A percentile compares a stretch with the other conserved stretches of the same genome.
Evolutionary conservation across 108 stramenopile species (phyloP).

Genomic region (Skeletonema tropicum): DNA sequence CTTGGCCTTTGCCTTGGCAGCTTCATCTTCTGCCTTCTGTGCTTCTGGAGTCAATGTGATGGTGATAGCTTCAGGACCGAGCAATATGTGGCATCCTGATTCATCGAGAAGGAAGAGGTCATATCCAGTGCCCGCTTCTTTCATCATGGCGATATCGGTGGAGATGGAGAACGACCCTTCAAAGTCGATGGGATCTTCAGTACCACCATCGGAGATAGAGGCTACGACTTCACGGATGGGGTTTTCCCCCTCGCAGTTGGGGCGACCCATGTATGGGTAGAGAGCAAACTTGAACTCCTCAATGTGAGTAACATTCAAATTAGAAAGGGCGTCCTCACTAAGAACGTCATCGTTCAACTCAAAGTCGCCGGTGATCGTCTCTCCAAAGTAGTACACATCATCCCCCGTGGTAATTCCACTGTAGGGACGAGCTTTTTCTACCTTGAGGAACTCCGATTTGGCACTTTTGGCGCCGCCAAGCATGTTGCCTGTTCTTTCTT

Average conservation of each 20-base stretch:
- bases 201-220: not conserved
- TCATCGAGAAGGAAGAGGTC: not conserved
- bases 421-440: not conserved
- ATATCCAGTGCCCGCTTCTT: not conserved
- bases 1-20: not conserved
- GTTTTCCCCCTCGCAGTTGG: not conserved
- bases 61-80: not conserved
- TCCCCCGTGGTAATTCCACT: not conserved
- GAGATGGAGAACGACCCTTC: not conserved
- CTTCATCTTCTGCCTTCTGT: not conserved
- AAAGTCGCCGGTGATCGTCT: not conserved
- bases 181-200: not conserved
- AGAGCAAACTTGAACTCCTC: not conserved
- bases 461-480: not conserved
- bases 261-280: not conserved
- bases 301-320: not conserved
- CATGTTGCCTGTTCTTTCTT: not conserved
- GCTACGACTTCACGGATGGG: not conserved
- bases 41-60: slow-evolving; percentile 5
- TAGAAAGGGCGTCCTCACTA: not conserved
- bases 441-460: not conserved
- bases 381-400: not conserved
- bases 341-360: not conserved
- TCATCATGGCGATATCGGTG: not conserved
- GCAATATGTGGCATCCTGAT: not conserved